Evolutionary conservation across 1,139 yeast species (phyloP), one percentile per base, ranked within the genome.

Genomic region (Candida anutae): DNA sequence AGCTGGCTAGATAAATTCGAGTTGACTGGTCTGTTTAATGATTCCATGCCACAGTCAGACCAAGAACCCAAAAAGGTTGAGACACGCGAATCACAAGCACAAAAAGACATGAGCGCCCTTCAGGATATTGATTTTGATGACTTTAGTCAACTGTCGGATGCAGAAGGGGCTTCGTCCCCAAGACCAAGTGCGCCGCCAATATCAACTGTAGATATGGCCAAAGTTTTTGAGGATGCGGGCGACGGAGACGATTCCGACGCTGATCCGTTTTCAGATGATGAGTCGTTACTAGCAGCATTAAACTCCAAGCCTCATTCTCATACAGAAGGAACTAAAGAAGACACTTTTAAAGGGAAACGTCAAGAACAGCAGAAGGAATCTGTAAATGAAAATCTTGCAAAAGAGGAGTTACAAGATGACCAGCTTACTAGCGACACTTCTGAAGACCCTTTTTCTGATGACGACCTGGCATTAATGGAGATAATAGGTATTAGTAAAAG

Each of bases 1-100:
- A 41, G 42, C 6, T 60, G 67, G 67, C 53, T 60, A 5, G 50
- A 53, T 28, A 57, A 49, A 34, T 58, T 60, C 32, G 62, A 55
- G 16, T 28, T 31, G 32, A 36, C 29, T 15, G 31, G 27, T 13
- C 28, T 22, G 28, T 21, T 21, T 21, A 12, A 11, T 8, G 23
- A 21, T 8, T 11, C n/a, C 8, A 11, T 8, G n/a, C 13, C 23
- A 8, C 6, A 8, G n/a, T 9, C 10, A 8, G 19, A 17, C 6
- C 4, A 26, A 21, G 5, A 18, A 11, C 19, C 19, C 19, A n/a
- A n/a, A n/a, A n/a, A n/a, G n/a, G n/a, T n/a, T n/a, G n/a, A n/a
- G n/a, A n/a, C n/a, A n/a, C n/a, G n/a, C n/a, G 9, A 24, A 22
- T 13, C 15, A 24, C n/a, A 25, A 21, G 9, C 21, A 12, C 20